A percentile compares a stretch with the other conserved stretches of the same genome.
Evolutionary conservation across 1,139 yeast genomes (phyloP).

Genomic region (Starmera stellimalicola): DNA sequence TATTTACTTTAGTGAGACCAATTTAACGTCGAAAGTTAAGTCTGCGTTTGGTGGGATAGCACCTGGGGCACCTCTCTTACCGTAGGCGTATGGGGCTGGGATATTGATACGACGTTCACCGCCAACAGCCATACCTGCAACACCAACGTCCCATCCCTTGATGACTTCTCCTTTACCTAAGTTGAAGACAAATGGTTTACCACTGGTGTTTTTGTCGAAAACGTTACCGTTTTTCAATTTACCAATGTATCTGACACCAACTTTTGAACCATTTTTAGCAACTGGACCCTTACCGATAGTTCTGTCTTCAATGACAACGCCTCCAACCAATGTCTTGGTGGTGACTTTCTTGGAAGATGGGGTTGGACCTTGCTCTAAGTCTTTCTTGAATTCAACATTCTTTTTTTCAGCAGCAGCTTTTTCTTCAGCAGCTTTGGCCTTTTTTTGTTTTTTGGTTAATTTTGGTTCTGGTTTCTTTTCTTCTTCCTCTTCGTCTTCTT

Average conservation of each 20-base stretch:
- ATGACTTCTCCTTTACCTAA: slow-evolving; percentile 98
- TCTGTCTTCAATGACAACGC: slow-evolving; percentile 90
- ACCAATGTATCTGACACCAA: slow-evolving; percentile 96
- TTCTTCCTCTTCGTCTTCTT: slow-evolving; percentile 20
- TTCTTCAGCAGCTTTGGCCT: slow-evolving; percentile 22
- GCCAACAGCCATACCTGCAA: slow-evolving; percentile 96
- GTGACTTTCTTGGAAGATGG: slow-evolving; percentile 38
- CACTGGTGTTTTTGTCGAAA: slow-evolving; percentile 93
- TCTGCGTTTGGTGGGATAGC: slow-evolving; percentile 89
- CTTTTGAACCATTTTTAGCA: slow-evolving; percentile 84
- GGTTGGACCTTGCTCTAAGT: slow-evolving; percentile 90
- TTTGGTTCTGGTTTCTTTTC: slow-evolving; percentile 15
- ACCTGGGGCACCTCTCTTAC: slow-evolving; percentile 89
- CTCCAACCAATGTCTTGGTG: slow-evolving; percentile 81
- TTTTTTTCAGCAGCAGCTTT: slow-evolving; percentile 29
- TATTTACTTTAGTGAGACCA: slow-evolving; percentile 73
- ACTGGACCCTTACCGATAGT: slow-evolving; percentile 78
- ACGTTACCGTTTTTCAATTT: slow-evolving; percentile 93
- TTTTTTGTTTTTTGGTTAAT: slow-evolving; percentile 21
- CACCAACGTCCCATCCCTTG: slow-evolving; percentile 98
- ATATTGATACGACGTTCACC: slow-evolving; percentile 98
- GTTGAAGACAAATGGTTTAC: slow-evolving; percentile 87
- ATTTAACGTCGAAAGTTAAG: slow-evolving; percentile 90
- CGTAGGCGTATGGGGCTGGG: slow-evolving; percentile 96
- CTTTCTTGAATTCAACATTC: slow-evolving; percentile 80